Conservation (phyloP, 257 asterid species). For the Apocynum venetum region DNA sequence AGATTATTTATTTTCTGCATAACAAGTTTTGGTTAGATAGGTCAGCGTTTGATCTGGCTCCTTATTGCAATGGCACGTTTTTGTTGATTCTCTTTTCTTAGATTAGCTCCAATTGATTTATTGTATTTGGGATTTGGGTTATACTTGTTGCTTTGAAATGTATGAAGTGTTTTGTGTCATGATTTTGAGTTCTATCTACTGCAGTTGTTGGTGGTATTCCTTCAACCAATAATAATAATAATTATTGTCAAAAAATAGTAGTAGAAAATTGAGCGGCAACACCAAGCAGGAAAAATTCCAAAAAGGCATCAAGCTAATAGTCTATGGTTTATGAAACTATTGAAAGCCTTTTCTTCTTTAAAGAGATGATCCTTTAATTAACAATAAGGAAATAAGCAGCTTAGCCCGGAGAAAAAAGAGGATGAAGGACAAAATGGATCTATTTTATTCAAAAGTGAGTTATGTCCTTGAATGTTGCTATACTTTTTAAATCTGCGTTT, state of each 20-base stretch:
- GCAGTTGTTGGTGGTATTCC: not conserved
- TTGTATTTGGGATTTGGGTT: too few species aligned
- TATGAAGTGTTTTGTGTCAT: not conserved
- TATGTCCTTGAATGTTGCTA: not conserved
- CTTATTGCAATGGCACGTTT: not conserved
- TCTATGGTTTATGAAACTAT: not conserved
- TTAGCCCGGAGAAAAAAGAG: not conserved
- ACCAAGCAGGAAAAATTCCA: not conserved
- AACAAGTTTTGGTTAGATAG: not conserved
- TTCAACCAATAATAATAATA: not conserved
- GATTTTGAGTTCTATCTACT: not conserved
- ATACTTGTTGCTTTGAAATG: not conserved
- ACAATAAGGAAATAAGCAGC: not conserved
- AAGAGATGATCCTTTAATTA: not conserved
- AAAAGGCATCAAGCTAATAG: too few species aligned
- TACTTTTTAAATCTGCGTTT: not conserved
- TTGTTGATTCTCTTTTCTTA: not conserved
- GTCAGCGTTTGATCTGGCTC: not conserved
- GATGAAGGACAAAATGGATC: not conserved
- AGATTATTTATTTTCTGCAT: too few species aligned
- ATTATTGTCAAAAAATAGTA: not conserved
- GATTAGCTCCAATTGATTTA: not conserved
- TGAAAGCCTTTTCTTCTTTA: not conserved
- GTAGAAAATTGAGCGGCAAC: not conserved
- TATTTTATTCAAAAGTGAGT: not conserved